Percentiles rank a stretch among this genome's conserved stretches.
phyloP scores from a whole-genome alignment of 495 filamentous ascomycete genomes.

The Barbatosphaeria neglecta region DNA sequence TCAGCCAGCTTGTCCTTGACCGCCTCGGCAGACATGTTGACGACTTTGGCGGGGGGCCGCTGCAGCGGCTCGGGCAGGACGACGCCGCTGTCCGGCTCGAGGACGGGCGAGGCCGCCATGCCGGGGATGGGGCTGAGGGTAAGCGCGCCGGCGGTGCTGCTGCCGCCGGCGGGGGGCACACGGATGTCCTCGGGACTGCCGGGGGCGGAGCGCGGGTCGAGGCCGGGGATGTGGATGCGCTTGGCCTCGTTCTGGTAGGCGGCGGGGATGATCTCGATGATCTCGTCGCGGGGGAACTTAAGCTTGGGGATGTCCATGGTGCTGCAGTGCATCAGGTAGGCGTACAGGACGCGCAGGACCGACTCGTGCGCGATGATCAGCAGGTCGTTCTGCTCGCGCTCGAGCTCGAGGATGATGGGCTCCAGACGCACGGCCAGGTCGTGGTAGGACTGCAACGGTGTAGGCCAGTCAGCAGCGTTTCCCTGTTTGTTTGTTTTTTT shows the following conservation, averaged over 20 bases:
- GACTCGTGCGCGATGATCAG: constrained; percentile 97
- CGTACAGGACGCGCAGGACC: constrained; percentile 89
- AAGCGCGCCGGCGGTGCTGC: constrained; percentile 5
- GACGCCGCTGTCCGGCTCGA: constrained; percentile 13
- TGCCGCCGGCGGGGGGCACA: constrained; percentile 69
- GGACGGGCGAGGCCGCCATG: constrained; percentile 20
- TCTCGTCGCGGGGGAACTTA: constrained; percentile 90
- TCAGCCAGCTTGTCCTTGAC: constrained; percentile 36
- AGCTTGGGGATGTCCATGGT: constrained; percentile 91
- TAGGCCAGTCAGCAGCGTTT: constrained; percentile 10
- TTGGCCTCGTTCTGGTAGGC: constrained; percentile 93
- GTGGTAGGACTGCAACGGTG: constrained; percentile 89
- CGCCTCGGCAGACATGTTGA: constrained; percentile 31
- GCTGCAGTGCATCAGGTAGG: constrained; percentile 97
- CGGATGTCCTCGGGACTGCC: constrained; percentile 73
- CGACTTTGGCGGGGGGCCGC: constrained; percentile 31
- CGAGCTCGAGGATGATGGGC: constrained; percentile 94
- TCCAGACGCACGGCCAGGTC: constrained; percentile 96
- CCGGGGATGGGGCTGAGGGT: constrained; percentile 19
- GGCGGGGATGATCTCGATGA: constrained; percentile 96
- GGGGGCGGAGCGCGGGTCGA: constrained; percentile 38
- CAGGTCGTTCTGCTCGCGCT: constrained; percentile 92
- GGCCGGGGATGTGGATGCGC: constrained; percentile 53
- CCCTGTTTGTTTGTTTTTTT: no score
- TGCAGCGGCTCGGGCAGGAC: constrained; percentile 6